Evolutionary conservation across 2,329 filamentous ascomycete species (phyloP).

Genomic region (Diaporthe batatas): DNA sequence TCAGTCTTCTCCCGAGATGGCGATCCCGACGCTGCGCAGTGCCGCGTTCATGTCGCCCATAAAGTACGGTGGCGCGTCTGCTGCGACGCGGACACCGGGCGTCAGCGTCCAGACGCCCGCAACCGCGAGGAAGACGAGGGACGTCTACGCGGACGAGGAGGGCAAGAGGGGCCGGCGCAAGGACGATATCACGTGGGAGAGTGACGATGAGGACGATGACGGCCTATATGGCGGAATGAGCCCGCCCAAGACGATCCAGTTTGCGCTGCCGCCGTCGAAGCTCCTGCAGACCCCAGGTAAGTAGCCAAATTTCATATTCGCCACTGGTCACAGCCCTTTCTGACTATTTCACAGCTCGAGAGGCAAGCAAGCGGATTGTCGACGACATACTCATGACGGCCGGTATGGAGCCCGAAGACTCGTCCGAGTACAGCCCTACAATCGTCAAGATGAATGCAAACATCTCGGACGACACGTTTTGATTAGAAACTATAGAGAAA

Average conservation of each 20-base stretch:
- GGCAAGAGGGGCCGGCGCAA: constrained; percentile 50
- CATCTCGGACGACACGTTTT: constrained; percentile 74
- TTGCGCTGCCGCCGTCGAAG: constrained; percentile 81
- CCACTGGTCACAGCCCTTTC: not conserved
- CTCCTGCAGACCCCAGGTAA: constrained; percentile 84
- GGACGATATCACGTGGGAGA: constrained; percentile 78
- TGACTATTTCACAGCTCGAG: constrained; percentile 67
- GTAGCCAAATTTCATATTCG: constrained; percentile 45
- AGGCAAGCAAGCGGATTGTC: constrained; percentile 85
- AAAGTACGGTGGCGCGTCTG: constrained; percentile 55
- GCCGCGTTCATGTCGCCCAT: constrained; percentile 87
- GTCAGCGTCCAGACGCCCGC: constrained; percentile 87
- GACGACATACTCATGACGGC: constrained; percentile 84
- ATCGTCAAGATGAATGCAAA: constrained; percentile 75
- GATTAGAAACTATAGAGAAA: constrained; percentile 30
- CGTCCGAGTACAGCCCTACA: constrained; percentile 72
- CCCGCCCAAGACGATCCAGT: constrained; percentile 94
- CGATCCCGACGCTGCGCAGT: constrained; percentile 84
- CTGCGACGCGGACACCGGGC: constrained; percentile 78
- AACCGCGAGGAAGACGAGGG: constrained; percentile 62
- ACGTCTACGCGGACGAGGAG: constrained; percentile 58
- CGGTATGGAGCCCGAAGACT: constrained; percentile 71
- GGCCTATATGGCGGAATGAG: constrained; percentile 79
- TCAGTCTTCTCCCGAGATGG: constrained; percentile 81
- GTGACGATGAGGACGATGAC: constrained; percentile 76